These are phyloP conservation scores for Oemleria cerasiformis DNA, from an alignment of 306 rosid genomes.

Conservation along the genomic window DNA sequence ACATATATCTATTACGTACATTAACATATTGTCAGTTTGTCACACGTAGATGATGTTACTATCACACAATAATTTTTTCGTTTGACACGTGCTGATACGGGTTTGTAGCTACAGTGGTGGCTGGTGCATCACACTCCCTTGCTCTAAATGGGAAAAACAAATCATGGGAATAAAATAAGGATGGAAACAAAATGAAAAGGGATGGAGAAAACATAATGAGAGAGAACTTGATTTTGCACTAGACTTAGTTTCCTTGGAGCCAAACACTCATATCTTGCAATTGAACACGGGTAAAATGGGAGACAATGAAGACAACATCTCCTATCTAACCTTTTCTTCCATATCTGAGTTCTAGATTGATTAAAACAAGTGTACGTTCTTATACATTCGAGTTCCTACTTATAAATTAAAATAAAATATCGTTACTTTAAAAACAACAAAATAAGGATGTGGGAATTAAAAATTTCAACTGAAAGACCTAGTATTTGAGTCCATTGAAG, in stretches of 20 bases:
- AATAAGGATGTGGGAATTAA: background rate
- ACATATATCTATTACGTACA: too few relatives aligned
- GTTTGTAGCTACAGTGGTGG: background rate
- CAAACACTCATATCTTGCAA: background rate
- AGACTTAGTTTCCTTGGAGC: background rate
- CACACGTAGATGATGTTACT: too few relatives aligned
- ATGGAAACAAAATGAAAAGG: background rate
- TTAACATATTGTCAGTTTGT: too few relatives aligned
- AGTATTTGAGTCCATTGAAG: background rate
- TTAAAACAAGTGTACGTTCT: too few relatives aligned
- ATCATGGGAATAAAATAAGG: background rate
- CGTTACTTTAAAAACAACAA: too few relatives aligned
- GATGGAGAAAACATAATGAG: slow-evolving; percentile 1
- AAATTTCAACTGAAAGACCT: background rate
- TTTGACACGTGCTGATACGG: background rate
- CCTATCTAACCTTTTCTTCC: background rate
- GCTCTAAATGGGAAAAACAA: background rate
- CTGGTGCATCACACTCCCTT: background rate
- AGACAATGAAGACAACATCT: background rate
- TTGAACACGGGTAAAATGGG: background rate
- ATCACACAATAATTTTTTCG: too few relatives aligned
- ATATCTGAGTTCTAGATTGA: too few relatives aligned
- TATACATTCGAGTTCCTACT: too few relatives aligned
- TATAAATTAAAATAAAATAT: too few relatives aligned
- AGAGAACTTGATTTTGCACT: background rate